Conservation (phyloP, 495 filamentous ascomycete genomes). For the Tuber calosporum region DNA sequence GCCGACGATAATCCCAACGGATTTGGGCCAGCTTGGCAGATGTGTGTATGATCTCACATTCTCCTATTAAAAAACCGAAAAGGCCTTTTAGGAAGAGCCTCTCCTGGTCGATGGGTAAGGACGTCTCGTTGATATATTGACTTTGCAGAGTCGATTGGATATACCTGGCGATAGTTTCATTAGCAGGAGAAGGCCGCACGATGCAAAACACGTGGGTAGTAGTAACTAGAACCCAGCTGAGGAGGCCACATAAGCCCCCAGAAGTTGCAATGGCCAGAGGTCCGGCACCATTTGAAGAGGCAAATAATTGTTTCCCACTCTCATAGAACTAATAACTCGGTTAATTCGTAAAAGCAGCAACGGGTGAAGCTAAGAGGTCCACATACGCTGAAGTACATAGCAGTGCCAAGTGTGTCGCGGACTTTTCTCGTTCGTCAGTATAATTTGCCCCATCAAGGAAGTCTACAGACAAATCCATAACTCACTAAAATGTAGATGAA, state of each 20-base stretch:
- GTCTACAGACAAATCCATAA: slow-evolving; percentile 1
- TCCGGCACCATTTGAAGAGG: slow-evolving; percentile 63
- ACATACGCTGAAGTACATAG: slow-evolving; percentile 73
- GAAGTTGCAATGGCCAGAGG: slow-evolving; percentile 66
- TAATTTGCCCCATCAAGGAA: not conserved
- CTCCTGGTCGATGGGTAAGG: slow-evolving; percentile 58
- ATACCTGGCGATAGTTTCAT: slow-evolving; percentile 46
- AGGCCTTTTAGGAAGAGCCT: slow-evolving; percentile 54
- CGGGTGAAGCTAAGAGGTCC: not conserved
- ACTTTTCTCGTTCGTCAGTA: slow-evolving; percentile 46
- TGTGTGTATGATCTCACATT: slow-evolving; percentile 51
- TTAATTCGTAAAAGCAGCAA: slow-evolving; percentile 4
- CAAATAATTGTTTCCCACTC: slow-evolving; percentile 74
- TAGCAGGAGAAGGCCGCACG: slow-evolving; percentile 1
- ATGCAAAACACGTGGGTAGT: slow-evolving; percentile 21
- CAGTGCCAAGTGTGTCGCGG: slow-evolving; percentile 81
- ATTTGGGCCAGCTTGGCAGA: not conserved
- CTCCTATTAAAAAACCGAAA: slow-evolving; percentile 62
- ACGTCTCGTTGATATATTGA: slow-evolving; percentile 75
- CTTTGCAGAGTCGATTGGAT: slow-evolving; percentile 78
- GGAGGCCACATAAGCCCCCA: slow-evolving; percentile 69
- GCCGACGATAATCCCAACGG: not conserved
- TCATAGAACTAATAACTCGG: slow-evolving; percentile 54
- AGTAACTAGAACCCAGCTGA: slow-evolving; percentile 74
- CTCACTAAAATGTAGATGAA: slow-evolving; percentile 72